Percentiles rank a stretch among this genome's conserved stretches.
Conservation (phyloP, 805 yeast genomes). For the Candida oleophila region DNA sequence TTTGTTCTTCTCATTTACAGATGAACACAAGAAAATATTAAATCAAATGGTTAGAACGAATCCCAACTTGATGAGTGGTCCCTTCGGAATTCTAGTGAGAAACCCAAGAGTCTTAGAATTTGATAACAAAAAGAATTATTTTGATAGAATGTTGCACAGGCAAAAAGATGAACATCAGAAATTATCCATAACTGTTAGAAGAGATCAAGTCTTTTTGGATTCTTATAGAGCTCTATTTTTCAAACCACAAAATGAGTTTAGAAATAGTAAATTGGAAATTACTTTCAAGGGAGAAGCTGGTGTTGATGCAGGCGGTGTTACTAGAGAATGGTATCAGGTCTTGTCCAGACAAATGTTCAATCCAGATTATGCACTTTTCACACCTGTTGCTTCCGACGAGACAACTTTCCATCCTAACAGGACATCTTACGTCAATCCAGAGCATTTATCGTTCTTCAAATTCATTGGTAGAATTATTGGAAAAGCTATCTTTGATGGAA, state of each 20-base stretch:
- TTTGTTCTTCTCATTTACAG: constrained; percentile 82
- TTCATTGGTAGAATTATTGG: constrained; percentile 94
- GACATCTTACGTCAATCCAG: constrained; percentile 89
- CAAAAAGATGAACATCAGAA: constrained; percentile 44
- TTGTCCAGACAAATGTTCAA: constrained; percentile 92
- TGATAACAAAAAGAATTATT: constrained; percentile 87
- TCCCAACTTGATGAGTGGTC: constrained; percentile 94
- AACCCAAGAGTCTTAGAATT: constrained; percentile 90
- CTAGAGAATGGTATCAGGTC: constrained; percentile 97
- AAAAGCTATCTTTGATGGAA: constrained; percentile 85
- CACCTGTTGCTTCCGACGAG: constrained; percentile 87
- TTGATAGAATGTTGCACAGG: constrained; percentile 68
- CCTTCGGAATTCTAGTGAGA: constrained; percentile 83
- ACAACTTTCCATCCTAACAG: constrained; percentile 96
- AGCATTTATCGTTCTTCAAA: constrained; percentile 87
- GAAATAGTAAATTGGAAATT: constrained; percentile 70
- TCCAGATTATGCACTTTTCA: constrained; percentile 88
- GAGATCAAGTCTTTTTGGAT: constrained; percentile 90
- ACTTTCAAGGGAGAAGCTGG: constrained; percentile 93
- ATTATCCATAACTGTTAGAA: constrained; percentile 66
- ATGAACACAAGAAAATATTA: constrained; percentile 80
- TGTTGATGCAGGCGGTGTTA: constrained; percentile 97
- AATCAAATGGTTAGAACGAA: constrained; percentile 90
- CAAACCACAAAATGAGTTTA: constrained; percentile 71
- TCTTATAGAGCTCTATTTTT: constrained; percentile 81